These are phyloP conservation scores for Cladophialophora bantiana DNA, from an alignment of 2,329 filamentous ascomycete genomes.

Conservation along the genomic window DNA sequence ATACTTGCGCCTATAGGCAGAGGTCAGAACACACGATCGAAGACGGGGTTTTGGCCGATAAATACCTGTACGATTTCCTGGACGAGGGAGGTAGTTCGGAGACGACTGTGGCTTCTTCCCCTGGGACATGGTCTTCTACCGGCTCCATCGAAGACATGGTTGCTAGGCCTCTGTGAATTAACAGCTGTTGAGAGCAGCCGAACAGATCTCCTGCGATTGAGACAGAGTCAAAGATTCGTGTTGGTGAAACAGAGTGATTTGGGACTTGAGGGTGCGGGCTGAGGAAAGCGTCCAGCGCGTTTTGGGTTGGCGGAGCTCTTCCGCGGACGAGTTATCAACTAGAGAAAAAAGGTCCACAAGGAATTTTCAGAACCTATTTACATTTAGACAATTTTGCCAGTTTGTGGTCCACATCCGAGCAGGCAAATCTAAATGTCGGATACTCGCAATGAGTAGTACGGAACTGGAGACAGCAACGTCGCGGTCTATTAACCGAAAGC, in stretches of 20 bases:
- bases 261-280: neutral
- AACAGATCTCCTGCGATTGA: neutral
- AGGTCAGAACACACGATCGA: neutral
- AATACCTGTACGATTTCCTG: conserved; percentile 37
- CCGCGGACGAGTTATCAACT: neutral
- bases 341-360: neutral
- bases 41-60: neutral
- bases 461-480: conserved; percentile 6
- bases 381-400: neutral
- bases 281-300: neutral
- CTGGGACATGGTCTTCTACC: conserved; percentile 9
- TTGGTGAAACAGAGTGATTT: neutral
- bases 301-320: neutral
- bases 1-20: conserved; percentile 75
- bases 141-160: conserved; percentile 30
- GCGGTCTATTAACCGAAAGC: conserved; percentile 30
- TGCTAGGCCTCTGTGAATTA: neutral
- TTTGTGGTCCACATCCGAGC: neutral
- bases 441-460: conserved; percentile 33
- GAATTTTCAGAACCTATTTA: neutral
- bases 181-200: neutral
- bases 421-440: neutral
- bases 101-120: conserved; percentile 20
- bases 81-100: conserved; percentile 27
- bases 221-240: neutral